Conservation (phyloP, 805 yeast genomes). For the Komagataella pseudopastoris region DNA sequence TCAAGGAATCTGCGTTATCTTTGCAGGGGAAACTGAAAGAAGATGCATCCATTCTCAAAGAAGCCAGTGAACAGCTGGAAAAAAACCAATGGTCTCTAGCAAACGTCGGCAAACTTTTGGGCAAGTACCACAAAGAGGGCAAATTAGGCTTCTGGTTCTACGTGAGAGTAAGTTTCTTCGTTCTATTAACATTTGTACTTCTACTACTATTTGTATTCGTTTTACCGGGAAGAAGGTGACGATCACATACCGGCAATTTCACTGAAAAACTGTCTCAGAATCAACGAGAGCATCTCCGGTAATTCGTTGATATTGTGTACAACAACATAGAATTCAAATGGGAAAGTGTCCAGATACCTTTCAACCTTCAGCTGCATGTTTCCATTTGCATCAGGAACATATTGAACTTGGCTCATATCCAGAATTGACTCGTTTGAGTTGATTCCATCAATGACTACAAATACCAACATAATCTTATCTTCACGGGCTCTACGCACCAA, state of each 20-base stretch:
- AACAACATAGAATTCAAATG: conserved; percentile 93
- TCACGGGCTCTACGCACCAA: conserved; percentile 88
- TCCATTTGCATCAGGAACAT: conserved; percentile 59
- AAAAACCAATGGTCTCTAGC: conserved; percentile 14
- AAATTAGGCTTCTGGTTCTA: conserved; percentile 19
- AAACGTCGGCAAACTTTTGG: conserved; percentile 13
- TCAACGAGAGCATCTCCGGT: conserved; percentile 82
- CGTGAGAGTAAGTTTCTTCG: conserved; percentile 11
- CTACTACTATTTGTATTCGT: conserved; percentile 5
- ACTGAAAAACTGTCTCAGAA: conserved; percentile 83
- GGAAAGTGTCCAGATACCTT: conserved; percentile 84
- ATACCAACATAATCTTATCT: conserved; percentile 85
- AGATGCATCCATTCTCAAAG: conserved; percentile 18
- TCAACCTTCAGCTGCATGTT: conserved; percentile 61
- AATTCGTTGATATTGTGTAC: conserved; percentile 80
- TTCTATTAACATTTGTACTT: conserved; percentile 12
- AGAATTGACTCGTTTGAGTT: conserved; percentile 73
- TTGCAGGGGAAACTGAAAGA: conserved; percentile 17
- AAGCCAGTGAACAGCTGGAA: conserved; percentile 19
- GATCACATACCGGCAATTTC: conserved; percentile 32
- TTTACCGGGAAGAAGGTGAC: conserved; percentile 1
- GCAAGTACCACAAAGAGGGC: conserved; percentile 18
- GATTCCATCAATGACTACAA: conserved; percentile 87
- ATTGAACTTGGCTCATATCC: conserved; percentile 89
- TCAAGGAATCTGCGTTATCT: conserved; percentile 17